phyloP scores from a whole-genome alignment of 202 grass and related monocot species.

The Brachypodium distachyon region DNA sequence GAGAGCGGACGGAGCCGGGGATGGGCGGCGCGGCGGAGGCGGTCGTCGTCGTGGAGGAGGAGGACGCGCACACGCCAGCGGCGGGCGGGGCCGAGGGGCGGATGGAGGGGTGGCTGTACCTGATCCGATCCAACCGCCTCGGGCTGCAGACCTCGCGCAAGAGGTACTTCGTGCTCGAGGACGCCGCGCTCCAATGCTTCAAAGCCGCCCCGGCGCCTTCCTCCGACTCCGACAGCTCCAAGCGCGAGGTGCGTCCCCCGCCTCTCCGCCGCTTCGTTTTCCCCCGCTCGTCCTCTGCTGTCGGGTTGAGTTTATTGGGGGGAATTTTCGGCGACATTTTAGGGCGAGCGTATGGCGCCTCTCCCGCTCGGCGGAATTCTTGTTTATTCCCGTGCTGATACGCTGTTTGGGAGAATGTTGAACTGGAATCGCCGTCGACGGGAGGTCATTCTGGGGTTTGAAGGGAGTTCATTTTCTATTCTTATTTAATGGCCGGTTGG shows the following conservation, averaged over 20 bases:
- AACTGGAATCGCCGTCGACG: background rate
- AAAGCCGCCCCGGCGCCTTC: constrained; percentile 39
- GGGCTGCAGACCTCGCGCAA: constrained; percentile 84
- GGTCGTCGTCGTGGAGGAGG: background rate
- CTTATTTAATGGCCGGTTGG: constrained; percentile 12
- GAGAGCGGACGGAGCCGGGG: background rate
- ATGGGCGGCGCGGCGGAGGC: background rate
- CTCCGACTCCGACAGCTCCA: constrained; percentile 26
- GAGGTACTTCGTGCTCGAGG: constrained; percentile 95
- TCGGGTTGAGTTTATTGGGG: background rate
- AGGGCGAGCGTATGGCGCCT: background rate
- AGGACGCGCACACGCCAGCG: background rate
- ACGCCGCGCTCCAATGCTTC: constrained; percentile 69
- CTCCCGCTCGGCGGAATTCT: background rate
- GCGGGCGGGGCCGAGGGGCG: constrained; percentile 10
- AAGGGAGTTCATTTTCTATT: background rate
- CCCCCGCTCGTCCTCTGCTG: background rate
- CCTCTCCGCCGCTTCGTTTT: background rate
- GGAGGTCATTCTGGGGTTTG: no score
- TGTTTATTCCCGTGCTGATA: background rate
- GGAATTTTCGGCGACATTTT: background rate
- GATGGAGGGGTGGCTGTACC: constrained; percentile 90
- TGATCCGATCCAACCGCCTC: constrained; percentile 82
- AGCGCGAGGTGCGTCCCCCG: constrained; percentile 42
- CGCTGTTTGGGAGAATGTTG: background rate